phyloP scores from a whole-genome alignment of 176 grass and related monocot species.

The Raddia guianensis region DNA sequence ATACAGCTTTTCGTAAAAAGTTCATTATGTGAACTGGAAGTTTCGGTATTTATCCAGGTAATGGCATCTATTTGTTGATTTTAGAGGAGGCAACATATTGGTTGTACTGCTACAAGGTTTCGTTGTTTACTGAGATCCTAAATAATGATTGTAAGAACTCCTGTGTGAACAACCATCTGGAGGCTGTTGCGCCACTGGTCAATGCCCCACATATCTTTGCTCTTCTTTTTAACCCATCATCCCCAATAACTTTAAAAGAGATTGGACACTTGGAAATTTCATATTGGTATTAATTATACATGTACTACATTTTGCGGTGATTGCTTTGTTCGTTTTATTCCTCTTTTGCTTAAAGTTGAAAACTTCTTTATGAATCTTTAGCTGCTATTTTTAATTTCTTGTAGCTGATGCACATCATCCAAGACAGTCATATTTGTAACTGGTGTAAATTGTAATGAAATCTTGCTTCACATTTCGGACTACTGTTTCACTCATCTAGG shows the following conservation, averaged over 20 bases:
- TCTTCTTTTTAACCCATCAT: conserved; percentile 11
- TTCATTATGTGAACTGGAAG: background rate
- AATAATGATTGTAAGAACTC: conserved; percentile 16
- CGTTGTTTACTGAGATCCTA: background rate
- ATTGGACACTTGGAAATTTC: background rate
- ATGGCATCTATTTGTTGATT: background rate
- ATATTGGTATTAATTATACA: background rate
- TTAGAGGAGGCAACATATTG: background rate
- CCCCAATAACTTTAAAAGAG: conserved; percentile 5
- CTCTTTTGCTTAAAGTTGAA: background rate
- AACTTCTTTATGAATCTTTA: background rate
- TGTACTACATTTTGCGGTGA: background rate
- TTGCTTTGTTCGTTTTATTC: background rate
- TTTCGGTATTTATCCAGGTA: background rate
- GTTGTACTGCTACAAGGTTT: conserved; percentile 22
- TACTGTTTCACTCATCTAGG: background rate
- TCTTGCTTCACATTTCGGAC: background rate
- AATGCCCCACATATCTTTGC: background rate
- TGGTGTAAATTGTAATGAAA: background rate
- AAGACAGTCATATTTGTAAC: background rate
- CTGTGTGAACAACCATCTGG: background rate
- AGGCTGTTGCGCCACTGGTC: background rate
- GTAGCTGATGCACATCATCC: conserved; percentile 6
- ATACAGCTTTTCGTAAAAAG: background rate
- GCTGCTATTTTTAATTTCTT: background rate